These are phyloP conservation scores for Micromonas commoda DNA, from an alignment of 139 green algal species.

Conservation along the genomic window DNA sequence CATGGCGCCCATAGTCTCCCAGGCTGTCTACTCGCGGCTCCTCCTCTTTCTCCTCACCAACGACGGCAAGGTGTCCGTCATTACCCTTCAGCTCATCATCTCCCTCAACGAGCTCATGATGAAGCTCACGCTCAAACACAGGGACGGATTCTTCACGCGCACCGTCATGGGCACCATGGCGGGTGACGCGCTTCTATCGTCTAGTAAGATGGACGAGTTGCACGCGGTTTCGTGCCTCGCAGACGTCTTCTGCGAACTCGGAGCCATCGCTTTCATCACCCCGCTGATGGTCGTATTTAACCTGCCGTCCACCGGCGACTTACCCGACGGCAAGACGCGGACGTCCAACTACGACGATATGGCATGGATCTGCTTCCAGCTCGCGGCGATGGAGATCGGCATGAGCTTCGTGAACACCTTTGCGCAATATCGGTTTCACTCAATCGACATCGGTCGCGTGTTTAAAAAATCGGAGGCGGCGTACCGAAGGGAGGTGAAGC, in stretches of 20 bases:
- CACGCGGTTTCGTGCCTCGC: background rate
- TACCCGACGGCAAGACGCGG: background rate
- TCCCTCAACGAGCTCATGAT: constrained; percentile 25
- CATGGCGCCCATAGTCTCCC: background rate
- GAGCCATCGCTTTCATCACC: background rate
- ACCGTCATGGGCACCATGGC: background rate
- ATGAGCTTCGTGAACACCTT: constrained; percentile 9
- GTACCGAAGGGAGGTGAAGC: too few species aligned
- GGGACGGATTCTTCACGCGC: background rate
- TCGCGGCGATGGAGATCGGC: constrained; percentile 14
- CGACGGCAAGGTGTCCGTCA: background rate
- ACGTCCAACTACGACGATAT: background rate
- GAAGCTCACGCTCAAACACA: background rate
- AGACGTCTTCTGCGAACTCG: background rate
- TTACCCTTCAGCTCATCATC: constrained; percentile 18
- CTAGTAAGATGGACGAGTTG: constrained; percentile 2
- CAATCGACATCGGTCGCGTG: background rate
- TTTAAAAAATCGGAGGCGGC: background rate
- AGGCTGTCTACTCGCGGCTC: constrained; percentile 17
- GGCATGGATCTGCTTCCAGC: background rate
- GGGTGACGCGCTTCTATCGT: background rate
- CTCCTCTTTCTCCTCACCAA: constrained; percentile 15
- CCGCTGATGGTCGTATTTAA: background rate
- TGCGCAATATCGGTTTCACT: constrained; percentile 13
- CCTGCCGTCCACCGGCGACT: background rate